Conservation (phyloP, 2,329 filamentous ascomycete species). For the Epichloe bromicola region DNA sequence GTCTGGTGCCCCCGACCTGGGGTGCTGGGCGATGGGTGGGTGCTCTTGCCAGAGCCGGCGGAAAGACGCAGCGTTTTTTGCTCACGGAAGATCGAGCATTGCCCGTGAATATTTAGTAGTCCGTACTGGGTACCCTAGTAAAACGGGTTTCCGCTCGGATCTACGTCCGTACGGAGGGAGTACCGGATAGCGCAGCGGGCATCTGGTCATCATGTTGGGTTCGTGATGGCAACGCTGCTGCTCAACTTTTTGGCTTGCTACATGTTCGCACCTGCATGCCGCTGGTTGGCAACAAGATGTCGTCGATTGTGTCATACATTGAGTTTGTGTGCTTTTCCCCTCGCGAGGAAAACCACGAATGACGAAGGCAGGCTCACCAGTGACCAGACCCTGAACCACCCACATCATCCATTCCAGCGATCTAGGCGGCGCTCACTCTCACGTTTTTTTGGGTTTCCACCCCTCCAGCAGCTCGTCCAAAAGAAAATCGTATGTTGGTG, state of each 20-base stretch:
- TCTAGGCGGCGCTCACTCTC: constrained; percentile 5
- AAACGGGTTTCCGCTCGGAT: background rate
- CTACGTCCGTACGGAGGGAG: background rate
- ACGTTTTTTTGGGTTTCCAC: background rate
- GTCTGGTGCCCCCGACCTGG: too few species aligned
- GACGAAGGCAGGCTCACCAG: background rate
- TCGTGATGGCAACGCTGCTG: background rate
- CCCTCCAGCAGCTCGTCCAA: background rate
- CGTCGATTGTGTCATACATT: background rate
- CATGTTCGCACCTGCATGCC: too few species aligned
- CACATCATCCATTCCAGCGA: constrained; percentile 10
- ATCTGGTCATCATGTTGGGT: background rate
- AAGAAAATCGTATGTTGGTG: background rate
- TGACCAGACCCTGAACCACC: constrained; percentile 5
- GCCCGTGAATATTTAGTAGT: background rate
- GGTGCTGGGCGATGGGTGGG: too few species aligned
- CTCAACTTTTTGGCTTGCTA: background rate
- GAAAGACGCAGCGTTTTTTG: too few species aligned
- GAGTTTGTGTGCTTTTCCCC: background rate
- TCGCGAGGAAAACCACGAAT: constrained; percentile 1
- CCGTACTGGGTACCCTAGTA: background rate
- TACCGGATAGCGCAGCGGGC: background rate
- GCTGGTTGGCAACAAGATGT: background rate
- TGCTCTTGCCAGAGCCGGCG: too few species aligned
- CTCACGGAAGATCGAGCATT: background rate